Base-by-base conservation (phyloP, 148 eudicot species). In the Fagopyrum homotropicum region DNA sequence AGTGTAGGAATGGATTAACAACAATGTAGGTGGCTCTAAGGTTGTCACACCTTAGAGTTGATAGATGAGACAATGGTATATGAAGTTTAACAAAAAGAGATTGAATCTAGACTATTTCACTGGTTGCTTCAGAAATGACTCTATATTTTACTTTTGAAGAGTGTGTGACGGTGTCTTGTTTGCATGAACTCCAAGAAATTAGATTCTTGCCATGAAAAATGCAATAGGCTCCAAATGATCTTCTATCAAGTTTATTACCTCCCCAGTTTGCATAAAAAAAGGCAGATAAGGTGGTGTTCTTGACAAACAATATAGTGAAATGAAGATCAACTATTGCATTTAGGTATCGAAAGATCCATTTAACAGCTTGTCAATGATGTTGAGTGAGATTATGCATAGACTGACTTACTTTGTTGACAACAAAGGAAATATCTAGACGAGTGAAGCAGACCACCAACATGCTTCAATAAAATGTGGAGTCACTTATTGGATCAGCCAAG, bases 401-500 rank as follows among this genome's bases (percentile, higher is more conserved):
- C 16, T 73, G 60, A 29, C 44, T 49, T 6, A 73, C 60, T 3
- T 19, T 16, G 15, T 73, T 73, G 1, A 73, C 44, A 15, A 35
- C 56, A 49, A 0, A 73, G 16, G 75, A 73, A 9, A 73, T 29
- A 51, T 73, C 10, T 1, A 59, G 75, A 5, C 75, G 12, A 2
- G 75, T 73, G 5, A 73, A 22, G 12, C 59, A 73, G n/a, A 15
- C 57, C 52, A 1, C 75, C 75, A 4, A 73, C 56, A 73, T 17
- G 11, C 57, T 73, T 1, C 16, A 11, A 14, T 73, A 73, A 19
- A 48, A 16, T 6, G 16, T 6, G 8, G 12, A 3, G 35, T 69
- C 72, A 35, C 4, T 5, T 7, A 69, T 4, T 6, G 72, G 30
- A 29, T 4, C 2, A 8, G 72, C 0, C 2, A 4, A 3, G 29